phyloP scores from a whole-genome alignment of 169 alveolate genomes.

The Ophryocystis elektroscirrha region DNA sequence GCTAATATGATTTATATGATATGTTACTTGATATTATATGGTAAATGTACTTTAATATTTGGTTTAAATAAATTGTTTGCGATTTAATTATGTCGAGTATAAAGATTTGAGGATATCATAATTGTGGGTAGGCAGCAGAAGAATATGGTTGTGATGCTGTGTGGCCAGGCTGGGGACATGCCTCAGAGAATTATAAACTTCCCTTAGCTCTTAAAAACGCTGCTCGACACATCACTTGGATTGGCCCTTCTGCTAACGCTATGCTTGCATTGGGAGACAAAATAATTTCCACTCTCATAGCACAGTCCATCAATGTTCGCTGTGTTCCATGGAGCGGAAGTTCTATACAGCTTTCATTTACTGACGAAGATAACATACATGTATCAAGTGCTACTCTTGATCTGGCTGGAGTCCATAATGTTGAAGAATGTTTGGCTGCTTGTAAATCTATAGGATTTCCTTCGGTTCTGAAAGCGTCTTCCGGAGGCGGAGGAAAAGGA shows the following conservation, averaged over 20 bases:
- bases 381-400: constrained; percentile 2
- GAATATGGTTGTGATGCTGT: constrained; percentile 60
- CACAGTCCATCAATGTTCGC: constrained; percentile 64
- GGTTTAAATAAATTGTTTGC: too few relatives aligned
- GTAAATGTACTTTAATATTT: too few relatives aligned
- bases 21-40: too few relatives aligned
- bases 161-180: constrained; percentile 88
- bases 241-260: constrained; percentile 60
- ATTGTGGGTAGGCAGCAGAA: constrained; percentile 23
- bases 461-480: constrained; percentile 74
- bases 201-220: constrained; percentile 38
- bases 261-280: constrained; percentile 74
- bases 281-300: constrained; percentile 62
- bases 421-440: constrained; percentile 44
- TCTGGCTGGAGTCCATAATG: constrained; percentile 26
- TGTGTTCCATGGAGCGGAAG: constrained; percentile 69
- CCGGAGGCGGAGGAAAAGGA: constrained; percentile 91
- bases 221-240: constrained; percentile 46
- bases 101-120: too few relatives aligned
- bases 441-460: constrained; percentile 72
- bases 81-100: too few relatives aligned
- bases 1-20: too few relatives aligned
- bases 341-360: constrained; percentile 21
- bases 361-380: constrained; percentile 12
- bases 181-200: constrained; percentile 63